Evolutionary conservation across 805 yeast species (phyloP), one percentile per base, ranked within the genome.

Genomic region (Barnettozyma siamensis): DNA sequence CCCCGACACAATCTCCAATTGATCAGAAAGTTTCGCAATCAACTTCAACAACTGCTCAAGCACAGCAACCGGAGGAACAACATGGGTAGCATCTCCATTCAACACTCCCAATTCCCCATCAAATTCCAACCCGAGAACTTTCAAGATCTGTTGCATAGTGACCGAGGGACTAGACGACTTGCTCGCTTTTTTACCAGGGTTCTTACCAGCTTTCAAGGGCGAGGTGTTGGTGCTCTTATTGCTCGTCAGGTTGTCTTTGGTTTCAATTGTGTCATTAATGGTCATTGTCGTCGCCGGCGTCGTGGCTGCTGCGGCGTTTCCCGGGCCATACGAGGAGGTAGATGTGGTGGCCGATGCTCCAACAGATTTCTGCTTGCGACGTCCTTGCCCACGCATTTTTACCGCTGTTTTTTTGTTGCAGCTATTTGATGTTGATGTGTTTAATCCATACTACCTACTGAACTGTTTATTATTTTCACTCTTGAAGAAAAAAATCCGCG

Each of bases 21-120:
- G 64, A 16, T 51, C 59, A 51, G 65, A 66, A 44, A 77, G 54
- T 41, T 75, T 75, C 13, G 63, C 56, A 31, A 78, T 56, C 5
- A 69, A 60, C 41, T 68, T 68, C 38, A 49, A 38, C 41, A 57
- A 31, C 3, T 40, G 33, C 17, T 55, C 60, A 13, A 57, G 34
- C 1, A 33, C 31, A 1, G 39, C 7, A 17, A 65, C 37, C 3
- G 44, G 41, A 1, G 72, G 73, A 17, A 66, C 60, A 6, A 74
- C 68, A 2, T 72, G 62, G 0, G 75, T 65, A 6, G 69, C 53
- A 16, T 76, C 80, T 1, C 89, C 89, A 48, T 72, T 79, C 19
- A 83, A 59, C 39, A 75, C 59, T 2, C 88, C 88, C 15, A 73
- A 65, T 31, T 76, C 73, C 5, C 73, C 64, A 51, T 81, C 85